Conservation (phyloP, 331 rosid genomes). For the Stylosanthes scabra region DNA sequence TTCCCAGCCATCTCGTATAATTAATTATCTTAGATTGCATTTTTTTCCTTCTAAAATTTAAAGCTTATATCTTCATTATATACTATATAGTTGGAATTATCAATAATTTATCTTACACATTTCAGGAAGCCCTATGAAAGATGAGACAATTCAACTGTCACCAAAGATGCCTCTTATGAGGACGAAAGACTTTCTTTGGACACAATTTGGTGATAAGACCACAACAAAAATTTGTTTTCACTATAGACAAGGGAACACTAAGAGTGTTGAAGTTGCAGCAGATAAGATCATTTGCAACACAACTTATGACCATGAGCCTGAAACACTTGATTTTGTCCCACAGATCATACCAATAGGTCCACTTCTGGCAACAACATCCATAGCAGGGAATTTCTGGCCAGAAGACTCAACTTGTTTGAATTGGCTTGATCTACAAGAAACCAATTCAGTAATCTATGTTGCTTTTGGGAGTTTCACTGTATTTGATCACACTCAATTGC, state of each 20-base stretch:
- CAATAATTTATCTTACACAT: not conserved
- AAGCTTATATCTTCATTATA: too few relatives aligned
- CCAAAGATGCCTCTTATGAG: conserved; percentile 41
- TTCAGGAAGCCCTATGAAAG: conserved; percentile 44
- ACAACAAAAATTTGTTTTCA: conserved; percentile 43
- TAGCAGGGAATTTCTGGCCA: conserved; percentile 33
- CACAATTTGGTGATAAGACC: conserved; percentile 35
- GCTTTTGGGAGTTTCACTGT: conserved; percentile 50
- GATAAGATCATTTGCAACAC: conserved; percentile 65
- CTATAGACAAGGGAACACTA: conserved; percentile 2
- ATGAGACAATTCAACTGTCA: conserved; percentile 43
- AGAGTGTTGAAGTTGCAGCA: conserved; percentile 21
- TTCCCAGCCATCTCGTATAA: not conserved
- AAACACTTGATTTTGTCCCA: conserved; percentile 43
- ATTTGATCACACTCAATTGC: conserved; percentile 35
- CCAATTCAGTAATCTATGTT: conserved; percentile 42
- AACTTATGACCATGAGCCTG: conserved; percentile 48
- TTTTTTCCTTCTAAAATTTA: too few relatives aligned
- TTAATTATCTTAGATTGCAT: not conserved
- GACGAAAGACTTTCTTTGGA: conserved; percentile 49
- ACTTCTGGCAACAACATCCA: conserved; percentile 18
- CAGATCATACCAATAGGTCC: conserved; percentile 46
- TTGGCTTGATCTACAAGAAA: conserved; percentile 50
- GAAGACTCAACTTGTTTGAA: conserved; percentile 41
- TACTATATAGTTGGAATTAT: too few relatives aligned